Evolutionary conservation across 1,139 yeast genomes (phyloP), one percentile per base, ranked within the genome.

Genomic region (Debaryomycetaceae sp.): DNA sequence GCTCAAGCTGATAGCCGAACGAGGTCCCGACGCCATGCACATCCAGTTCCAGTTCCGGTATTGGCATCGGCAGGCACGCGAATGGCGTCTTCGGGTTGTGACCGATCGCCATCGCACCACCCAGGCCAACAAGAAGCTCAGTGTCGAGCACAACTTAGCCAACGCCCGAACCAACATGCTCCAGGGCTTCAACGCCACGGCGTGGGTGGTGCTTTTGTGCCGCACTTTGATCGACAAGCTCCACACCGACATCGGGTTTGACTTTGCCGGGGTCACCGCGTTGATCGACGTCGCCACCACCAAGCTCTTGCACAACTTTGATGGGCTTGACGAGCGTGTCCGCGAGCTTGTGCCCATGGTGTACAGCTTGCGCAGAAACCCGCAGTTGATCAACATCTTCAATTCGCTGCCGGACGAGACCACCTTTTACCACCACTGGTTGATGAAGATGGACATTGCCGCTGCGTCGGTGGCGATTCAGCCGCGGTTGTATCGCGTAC

Each of bases 341-440:
- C 44, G 44, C 9, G 32, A 42, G 2, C 34, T 65, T 11, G 65
- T 67, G 1, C 37, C 49, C 2, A 43, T 54, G 23, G 46, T 57
- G 1, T 63, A 58, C 36, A 47, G 54, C 34, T 46, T 65, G 31
- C 42, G 68, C 34, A 49, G 53, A 30, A 62, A 59, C 34, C 61
- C 62, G 2, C 60, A 56, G 27, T 51, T 65, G 19, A 40, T 65
- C 6, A 43, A 48, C 18, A 53, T 61, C 2, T 65, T 65, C 45
- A 65, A 65, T 40, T 57, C 66, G 6, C 60, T 65, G 34, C 72
- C 72, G 0, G 72, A 65, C 36, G 71, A 65, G 43, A 64, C 68
- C 4, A 65, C 71, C 2, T 55, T 39, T 36, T 49, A 60, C 38
- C 70, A 64, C 35, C 49, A 52, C 18, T 49, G 58, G 52, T 62